These are phyloP conservation scores for Dendrobium chrysotoxum DNA, from an alignment of 106 monocot species.

Conservation along the genomic window DNA sequence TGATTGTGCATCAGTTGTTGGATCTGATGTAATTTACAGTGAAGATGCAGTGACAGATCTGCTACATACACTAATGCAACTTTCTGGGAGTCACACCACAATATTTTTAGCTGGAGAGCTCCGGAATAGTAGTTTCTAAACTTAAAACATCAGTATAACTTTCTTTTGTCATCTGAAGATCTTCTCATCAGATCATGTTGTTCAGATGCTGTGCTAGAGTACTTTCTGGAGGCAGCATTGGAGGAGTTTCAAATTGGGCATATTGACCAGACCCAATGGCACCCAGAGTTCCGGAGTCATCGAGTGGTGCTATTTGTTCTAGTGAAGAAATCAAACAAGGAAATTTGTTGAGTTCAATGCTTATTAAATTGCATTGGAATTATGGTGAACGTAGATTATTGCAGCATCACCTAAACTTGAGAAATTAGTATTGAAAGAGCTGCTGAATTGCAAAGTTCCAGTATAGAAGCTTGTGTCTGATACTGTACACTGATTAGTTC, in stretches of 20 bases:
- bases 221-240: constrained; percentile 78
- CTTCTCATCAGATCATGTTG: background rate
- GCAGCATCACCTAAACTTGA: background rate
- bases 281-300: constrained; percentile 71
- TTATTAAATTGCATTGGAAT: too few species aligned
- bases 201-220: constrained; percentile 80
- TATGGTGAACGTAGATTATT: background rate
- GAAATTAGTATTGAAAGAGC: background rate
- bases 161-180: background rate
- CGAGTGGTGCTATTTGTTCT: constrained; percentile 71
- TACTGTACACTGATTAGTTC: too few species aligned
- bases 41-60: constrained; percentile 72
- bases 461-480: too few species aligned
- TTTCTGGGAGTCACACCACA: constrained; percentile 61
- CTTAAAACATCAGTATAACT: too few species aligned
- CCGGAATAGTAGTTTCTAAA: constrained; percentile 46
- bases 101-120: constrained; percentile 82
- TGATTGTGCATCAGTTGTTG: constrained; percentile 43
- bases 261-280: constrained; percentile 85
- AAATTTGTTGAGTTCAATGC: background rate
- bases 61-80: constrained; percentile 49
- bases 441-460: background rate
- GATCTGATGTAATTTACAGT: constrained; percentile 91
- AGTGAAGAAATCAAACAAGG: constrained; percentile 34
- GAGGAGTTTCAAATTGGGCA: constrained; percentile 67